phyloP scores from a whole-genome alignment of 73 alveolate genomes.

The Blepharisma japonicum region DNA sequence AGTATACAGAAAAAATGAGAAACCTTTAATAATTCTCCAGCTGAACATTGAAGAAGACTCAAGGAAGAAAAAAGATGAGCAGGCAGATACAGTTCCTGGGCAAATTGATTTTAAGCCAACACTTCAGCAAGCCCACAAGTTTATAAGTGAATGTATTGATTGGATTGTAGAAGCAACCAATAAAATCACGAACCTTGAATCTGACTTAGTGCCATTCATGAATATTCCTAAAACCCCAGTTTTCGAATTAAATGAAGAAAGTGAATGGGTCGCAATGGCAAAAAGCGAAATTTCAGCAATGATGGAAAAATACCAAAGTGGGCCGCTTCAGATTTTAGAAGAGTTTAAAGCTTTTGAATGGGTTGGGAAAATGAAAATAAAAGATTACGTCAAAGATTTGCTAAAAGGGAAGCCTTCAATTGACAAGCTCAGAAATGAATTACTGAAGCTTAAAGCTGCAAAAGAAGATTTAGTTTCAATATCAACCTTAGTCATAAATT shows the following conservation, averaged over 20 bases:
- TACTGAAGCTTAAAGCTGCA: slow-evolving; percentile 18
- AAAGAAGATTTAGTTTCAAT: not conserved
- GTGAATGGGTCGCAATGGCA: slow-evolving; percentile 44
- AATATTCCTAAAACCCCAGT: slow-evolving; percentile 44
- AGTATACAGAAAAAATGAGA: not conserved
- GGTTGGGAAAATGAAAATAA: slow-evolving; percentile 46
- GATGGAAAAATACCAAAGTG: slow-evolving; percentile 43
- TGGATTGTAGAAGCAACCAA: slow-evolving; percentile 50
- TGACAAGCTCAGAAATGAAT: slow-evolving; percentile 32
- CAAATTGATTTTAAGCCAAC: slow-evolving; percentile 44
- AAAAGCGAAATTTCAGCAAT: slow-evolving; percentile 31
- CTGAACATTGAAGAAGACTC: not conserved
- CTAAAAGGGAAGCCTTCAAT: slow-evolving; percentile 50
- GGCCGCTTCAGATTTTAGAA: slow-evolving; percentile 53
- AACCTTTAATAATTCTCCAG: slow-evolving; percentile 28
- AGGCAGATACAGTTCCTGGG: slow-evolving; percentile 27
- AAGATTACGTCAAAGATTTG: slow-evolving; percentile 37
- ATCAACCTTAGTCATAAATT: slow-evolving; percentile 37
- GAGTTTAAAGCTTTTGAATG: slow-evolving; percentile 56
- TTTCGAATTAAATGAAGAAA: slow-evolving; percentile 39
- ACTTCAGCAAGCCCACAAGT: slow-evolving; percentile 31
- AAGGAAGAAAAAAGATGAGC: slow-evolving; percentile 23
- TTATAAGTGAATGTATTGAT: slow-evolving; percentile 36
- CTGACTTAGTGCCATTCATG: slow-evolving; percentile 66
- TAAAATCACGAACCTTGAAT: slow-evolving; percentile 46